These are phyloP conservation scores for Ambrosiella beaveri DNA, from an alignment of 2,329 filamentous ascomycete genomes.

Conservation along the genomic window DNA sequence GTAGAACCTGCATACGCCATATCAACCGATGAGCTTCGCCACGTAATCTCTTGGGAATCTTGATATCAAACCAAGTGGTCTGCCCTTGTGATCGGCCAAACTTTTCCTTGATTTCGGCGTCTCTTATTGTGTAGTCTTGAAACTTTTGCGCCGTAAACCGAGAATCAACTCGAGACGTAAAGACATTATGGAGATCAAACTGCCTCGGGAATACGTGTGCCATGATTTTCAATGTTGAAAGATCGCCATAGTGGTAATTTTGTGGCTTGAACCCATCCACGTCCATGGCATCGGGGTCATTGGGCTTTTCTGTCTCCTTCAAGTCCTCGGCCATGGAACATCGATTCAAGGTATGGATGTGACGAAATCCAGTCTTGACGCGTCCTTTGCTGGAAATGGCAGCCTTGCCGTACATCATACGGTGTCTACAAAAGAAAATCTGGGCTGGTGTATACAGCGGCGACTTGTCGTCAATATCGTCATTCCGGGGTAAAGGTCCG, in stretches of 20 bases:
- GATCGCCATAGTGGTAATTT: constrained; percentile 1
- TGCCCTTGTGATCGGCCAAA: constrained; percentile 11
- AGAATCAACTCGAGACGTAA: constrained; percentile 50
- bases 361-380: constrained; percentile 58
- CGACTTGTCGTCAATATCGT: neutral
- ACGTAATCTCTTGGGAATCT: constrained; percentile 50
- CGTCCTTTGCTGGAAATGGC: constrained; percentile 49
- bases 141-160: constrained; percentile 54
- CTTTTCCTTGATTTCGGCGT: constrained; percentile 51
- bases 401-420: constrained; percentile 73
- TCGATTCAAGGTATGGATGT: constrained; percentile 19
- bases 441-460: constrained; percentile 27
- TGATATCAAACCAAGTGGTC: constrained; percentile 14
- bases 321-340: neutral
- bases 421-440: constrained; percentile 61
- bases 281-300: neutral
- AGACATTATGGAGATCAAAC: constrained; percentile 84
- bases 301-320: neutral
- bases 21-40: constrained; percentile 44
- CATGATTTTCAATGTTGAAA: constrained; percentile 52
- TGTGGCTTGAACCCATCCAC: constrained; percentile 15
- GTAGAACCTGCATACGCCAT: constrained; percentile 49
- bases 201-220: constrained; percentile 90
- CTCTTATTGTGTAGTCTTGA: constrained; percentile 72
- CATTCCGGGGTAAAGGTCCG: neutral